Evolutionary conservation across 305 asterid genomes (phyloP), one percentile per base, ranked within the genome.

Genomic region (Fraxinus sp.): DNA sequence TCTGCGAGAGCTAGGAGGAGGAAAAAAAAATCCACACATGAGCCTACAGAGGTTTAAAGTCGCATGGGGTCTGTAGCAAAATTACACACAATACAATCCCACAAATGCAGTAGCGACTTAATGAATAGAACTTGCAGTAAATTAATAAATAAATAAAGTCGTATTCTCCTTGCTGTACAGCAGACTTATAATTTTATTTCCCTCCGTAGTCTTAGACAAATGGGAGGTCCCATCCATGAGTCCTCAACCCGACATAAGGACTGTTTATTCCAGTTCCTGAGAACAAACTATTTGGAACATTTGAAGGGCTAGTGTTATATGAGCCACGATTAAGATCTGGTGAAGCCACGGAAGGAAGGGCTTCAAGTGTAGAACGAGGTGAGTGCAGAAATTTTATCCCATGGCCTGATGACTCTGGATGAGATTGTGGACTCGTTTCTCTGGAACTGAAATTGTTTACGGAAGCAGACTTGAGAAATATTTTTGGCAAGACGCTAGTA

Each of bases 331-430:
- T 79, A 35, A 85, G 78, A 87, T 88, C 94, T 0, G 89, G 84
- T 10, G 94, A 88, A 85, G 87, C 75, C 36, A 84, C 16, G 39
- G 83, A 80, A 59, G 90, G 87, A 79, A 82, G 84, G 36, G 36
- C 87, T 83, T 88, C 94, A 14, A 88, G 91, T 44, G 89, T 85
- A 7, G 92, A 89, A 80, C 86, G 91, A 46, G 94, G 95, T 14
- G 95, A 93, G 76, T 62, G 89, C 74, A 79, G 88, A 80, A 90
- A 82, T n/a, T 84, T 20, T 37, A 78, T 66, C 74, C 87, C 83
- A 39, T 37, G 10, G 22, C 87, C 93, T 0, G 86, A 30, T 44
- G 82, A 77, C 84, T 89, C 89, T 7, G 78, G 87, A 74, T 80
- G 77, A 78, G 91, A 78, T 78, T 86, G 91, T 74, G 78, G 84